Evolutionary conservation across 1,139 yeast genomes (phyloP), one percentile per base, ranked within the genome.

Genomic region (Zygosaccharomyces sapae): DNA sequence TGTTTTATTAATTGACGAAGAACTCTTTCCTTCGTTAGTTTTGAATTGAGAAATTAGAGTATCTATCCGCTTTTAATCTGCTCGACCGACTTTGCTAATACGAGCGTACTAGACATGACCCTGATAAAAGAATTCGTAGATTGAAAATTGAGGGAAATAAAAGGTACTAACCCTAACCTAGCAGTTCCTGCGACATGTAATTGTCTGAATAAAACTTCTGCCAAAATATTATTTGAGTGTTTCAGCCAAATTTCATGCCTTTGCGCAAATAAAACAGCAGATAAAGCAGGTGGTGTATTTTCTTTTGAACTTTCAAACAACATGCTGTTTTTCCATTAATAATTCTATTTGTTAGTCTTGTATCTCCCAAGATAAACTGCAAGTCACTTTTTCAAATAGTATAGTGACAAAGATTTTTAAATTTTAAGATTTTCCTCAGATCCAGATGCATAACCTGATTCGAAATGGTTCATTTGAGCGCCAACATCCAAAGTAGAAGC

Each of bases 241-340:
- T 53, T 54, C 10, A 61, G 30, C 46, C 51, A 50, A 1, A 54
- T 12, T 37, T 58, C 63, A 3, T 56, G 48, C 36, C 55, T 48
- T 38, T 55, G 48, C 3, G 59, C 50, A 45, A 47, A 59, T 10
- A 57, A 39, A 9, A 56, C 56, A 5, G 54, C 24, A 2, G 65
- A 61, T 2, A 55, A 52, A 9, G 63, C 57, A 7, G 57, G 55
- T 1, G 54, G 48, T 5, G 56, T 52, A 5, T 54, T 49, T 27
- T 58, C 61, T 33, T 49, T 54, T 1, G 57, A 49, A 34, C 55
- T 53, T 35, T 57, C 63, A 35, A 53, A 46, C 25, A 56, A 39
- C 24, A 56, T 20, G 39, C 61, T 58, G 2, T 55, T 39, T 68
- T 70, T 8, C 69, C 58, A 24, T 60, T 66, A 18, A 59, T 49